Evolutionary conservation across 2,329 filamentous ascomycete genomes (phyloP).

Genomic region (Beauveria rudraprayagi): DNA sequence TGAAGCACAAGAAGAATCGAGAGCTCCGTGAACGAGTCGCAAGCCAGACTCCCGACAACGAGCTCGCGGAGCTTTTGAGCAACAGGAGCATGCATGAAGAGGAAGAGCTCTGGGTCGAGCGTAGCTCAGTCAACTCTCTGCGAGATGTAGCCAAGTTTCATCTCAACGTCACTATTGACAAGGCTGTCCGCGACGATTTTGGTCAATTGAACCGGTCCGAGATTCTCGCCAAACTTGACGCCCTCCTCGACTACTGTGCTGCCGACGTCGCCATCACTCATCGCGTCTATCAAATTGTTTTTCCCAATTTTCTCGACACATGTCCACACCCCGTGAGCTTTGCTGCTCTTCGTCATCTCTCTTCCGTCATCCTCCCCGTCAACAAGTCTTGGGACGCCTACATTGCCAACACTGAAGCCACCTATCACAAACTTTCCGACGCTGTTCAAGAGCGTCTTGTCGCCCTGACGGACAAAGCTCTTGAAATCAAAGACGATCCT

Average conservation of each 20-base stretch:
- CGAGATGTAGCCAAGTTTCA: slow-evolving; percentile 96
- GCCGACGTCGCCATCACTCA: slow-evolving; percentile 91
- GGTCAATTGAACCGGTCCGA: slow-evolving; percentile 68
- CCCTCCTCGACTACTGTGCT: slow-evolving; percentile 88
- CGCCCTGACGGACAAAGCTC: slow-evolving; percentile 65
- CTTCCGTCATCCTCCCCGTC: slow-evolving; percentile 84
- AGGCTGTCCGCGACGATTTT: slow-evolving; percentile 78
- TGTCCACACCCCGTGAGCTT: slow-evolving; percentile 98
- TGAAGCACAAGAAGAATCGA: slow-evolving; percentile 87
- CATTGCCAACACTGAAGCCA: slow-evolving; percentile 73
- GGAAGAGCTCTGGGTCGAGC: slow-evolving; percentile 89
- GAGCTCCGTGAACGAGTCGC: slow-evolving; percentile 76
- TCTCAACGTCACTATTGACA: slow-evolving; percentile 84
- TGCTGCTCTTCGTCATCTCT: slow-evolving; percentile 85
- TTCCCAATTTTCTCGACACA: slow-evolving; percentile 78
- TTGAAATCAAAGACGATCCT: slow-evolving; percentile 62
- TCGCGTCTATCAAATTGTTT: slow-evolving; percentile 86
- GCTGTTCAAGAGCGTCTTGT: slow-evolving; percentile 72
- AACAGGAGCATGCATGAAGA: slow-evolving; percentile 70
- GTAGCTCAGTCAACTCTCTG: slow-evolving; percentile 91
- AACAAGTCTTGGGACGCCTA: slow-evolving; percentile 84
- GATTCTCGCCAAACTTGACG: slow-evolving; percentile 64
- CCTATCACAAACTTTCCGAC: slow-evolving; percentile 67
- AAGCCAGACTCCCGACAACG: slow-evolving; percentile 59
- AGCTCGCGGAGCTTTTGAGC: slow-evolving; percentile 63